Evolutionary conservation across 495 filamentous ascomycete genomes (phyloP), one percentile per base, ranked within the genome.

Genomic region (Durotheca rogersii): DNA sequence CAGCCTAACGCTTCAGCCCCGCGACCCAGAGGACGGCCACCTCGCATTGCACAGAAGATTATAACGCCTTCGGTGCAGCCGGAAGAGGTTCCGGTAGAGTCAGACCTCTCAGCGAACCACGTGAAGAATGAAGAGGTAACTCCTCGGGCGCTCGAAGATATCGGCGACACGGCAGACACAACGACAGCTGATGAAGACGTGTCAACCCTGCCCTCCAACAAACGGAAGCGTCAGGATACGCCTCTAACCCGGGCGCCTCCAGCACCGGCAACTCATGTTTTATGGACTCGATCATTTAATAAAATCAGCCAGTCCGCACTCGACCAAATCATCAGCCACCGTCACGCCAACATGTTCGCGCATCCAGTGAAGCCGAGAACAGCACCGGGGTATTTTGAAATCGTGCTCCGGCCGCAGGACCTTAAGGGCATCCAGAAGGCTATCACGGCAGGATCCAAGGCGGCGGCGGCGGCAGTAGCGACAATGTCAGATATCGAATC

Each of bases 371-470:
- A 86, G 21, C 89, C 94, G 39, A 82, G 81, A 29, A 83, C 91
- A 56, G 93, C 91, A 0, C 88, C 89, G 1, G 90, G 90, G 3
- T 98, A 98, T 65, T 83, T 81, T 48, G 86, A 88, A 53, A 81
- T 96, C 35, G 87, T 98, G 47, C 82, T 87, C 48, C 83, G 84
- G 17, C 88, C 92, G 3, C 90, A 95, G 57, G 89, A 96, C 64
- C 76, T 98, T 14, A 96, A 95, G 51, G 81, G 81, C 6, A 93
- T 96, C 62, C 84, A 85, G 36, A 79, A 83, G 14, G 87, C 87
- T 33, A 86, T 96, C 52, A 78, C 75, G 7, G 82, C 84, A 38
- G 93, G 91, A 9, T 85, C 85, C 51, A 85, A 83, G 56, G 85
- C 85, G 1, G 83, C 94, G 2, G 71, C 78, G 16, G 77, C 82